Base-by-base conservation (phyloP, 306 rosid genomes). In the Gastrolobium bilobum region DNA sequence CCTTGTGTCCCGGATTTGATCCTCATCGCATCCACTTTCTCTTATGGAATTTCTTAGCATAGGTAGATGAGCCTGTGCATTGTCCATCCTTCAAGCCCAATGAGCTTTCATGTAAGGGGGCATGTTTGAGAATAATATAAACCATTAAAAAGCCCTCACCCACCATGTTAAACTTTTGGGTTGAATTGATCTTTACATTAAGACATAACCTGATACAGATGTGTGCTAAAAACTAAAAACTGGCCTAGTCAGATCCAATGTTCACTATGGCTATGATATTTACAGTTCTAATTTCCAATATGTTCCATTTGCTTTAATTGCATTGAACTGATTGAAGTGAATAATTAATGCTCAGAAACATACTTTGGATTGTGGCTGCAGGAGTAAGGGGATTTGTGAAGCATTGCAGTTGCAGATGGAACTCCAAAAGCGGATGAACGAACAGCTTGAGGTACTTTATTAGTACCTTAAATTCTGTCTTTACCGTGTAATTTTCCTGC, bases 401-500 rank as follows among this genome's bases (percentile, higher is more conserved):
- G 93, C 99, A 42, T 84, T 95, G 88, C 87, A 93, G 60, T 84
- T 95, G 85, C 99, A 95, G 82, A 91, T 95, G 89, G 99, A 95
- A 75, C 96, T 95, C 85, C 99, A 95, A 88, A 95, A 95, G 86
- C 90, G 89, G 84, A 98, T 95, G 64, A 98, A 95, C 58, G 99
- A 95, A 71, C 99, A 93, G 81, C 98, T 95, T 35, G 99, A 95
- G 98, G 99, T 95, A 78, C 80, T 64, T 30, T 31, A 56, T 44
- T 66, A 52, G 76, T 65, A 7, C 61, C 33, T 43, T 7, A 47
- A 61, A 76, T 44, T 71, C n/a, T 39, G 38, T 71, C 35, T 53
- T 43, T 42, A 37, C 39, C 39, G 6, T 50, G 40, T 65, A 26
- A 47, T 58, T 20, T 20, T 20, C 26, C 26, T 20, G 26, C 54